These are phyloP conservation scores for Trichopus zeylanicus DNA, from an alignment of 116 monocot species.

Conservation along the genomic window DNA sequence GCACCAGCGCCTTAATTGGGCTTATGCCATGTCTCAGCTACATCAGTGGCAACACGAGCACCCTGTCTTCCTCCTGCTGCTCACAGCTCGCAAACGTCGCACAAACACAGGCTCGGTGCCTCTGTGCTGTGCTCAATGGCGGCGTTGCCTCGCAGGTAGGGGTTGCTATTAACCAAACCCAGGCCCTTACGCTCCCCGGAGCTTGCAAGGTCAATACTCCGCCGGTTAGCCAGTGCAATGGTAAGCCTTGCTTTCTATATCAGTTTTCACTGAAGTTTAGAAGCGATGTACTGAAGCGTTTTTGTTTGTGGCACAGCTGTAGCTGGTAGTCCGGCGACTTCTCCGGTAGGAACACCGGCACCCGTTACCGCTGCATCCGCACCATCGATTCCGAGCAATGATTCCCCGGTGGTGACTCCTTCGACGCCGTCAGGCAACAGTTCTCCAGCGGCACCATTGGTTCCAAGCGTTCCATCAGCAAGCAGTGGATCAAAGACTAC, in stretches of 20 bases:
- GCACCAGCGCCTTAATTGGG: constrained; percentile 14
- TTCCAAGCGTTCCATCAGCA: not conserved
- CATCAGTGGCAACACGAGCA: constrained; percentile 21
- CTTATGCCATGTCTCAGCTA: constrained; percentile 41
- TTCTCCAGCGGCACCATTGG: constrained; percentile 1
- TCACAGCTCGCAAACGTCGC: constrained; percentile 24
- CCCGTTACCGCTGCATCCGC: no score
- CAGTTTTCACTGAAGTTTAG: no score
- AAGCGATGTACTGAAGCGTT: not conserved
- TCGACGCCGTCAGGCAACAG: not conserved
- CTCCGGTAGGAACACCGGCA: no score
- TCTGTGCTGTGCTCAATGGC: constrained; percentile 24
- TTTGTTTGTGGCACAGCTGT: constrained; percentile 1
- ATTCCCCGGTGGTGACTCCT: not conserved
- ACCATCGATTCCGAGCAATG: no score
- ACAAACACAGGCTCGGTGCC: constrained; percentile 30
- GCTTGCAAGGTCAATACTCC: constrained; percentile 27
- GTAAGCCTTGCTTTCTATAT: no score
- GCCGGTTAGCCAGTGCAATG: constrained; percentile 14
- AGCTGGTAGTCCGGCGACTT: constrained; percentile 9
- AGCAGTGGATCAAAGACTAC: constrained; percentile 21
- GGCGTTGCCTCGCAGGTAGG: constrained; percentile 9
- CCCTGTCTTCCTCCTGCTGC: constrained; percentile 43
- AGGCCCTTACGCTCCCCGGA: constrained; percentile 19
- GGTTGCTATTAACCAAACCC: constrained; percentile 21